Base-by-base conservation (phyloP, 805 yeast genomes). In the Myxozyma lipomycoides region DNA sequence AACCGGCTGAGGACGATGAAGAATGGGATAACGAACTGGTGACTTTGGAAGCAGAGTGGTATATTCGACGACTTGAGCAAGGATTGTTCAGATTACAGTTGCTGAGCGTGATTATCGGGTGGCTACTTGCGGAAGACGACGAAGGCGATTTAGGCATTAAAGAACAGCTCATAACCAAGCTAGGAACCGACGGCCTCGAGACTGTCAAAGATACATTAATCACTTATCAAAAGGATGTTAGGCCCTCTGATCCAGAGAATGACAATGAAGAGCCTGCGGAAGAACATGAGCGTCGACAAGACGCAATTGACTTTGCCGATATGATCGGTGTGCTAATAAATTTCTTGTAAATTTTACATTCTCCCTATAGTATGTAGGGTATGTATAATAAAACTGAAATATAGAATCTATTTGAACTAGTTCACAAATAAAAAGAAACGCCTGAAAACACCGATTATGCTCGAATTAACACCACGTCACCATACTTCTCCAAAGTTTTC, bases 101-200 rank as follows among this genome's bases (percentile, higher is more conserved):
- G 34, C 43, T 59, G 6, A 58, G 52, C 37, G 38, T 41, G 10
- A 41, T 59, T 3, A 21, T 59, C n/a, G 57, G 55, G 1, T 59
- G 62, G 62, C 40, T 59, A 24, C 40, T 49, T 15, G 60, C 56
- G 5, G 62, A 59, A 25, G 62, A 59, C 36, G 55, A 55, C 26
- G 55, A 39, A 21, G 48, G 39, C 32, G 57, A 45, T 41, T 32
- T 55, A 17, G 57, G 56, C 3, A 35, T 56, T 18, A 46, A 46
- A 23, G 37, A 35, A 4, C 17, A 34, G 18, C 34, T 56, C 6
- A 21, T 28, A 9, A 22, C 32, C 4, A 10, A 7, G 6, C 38
- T 55, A 22, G 38, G 40, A 15, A 21, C 40, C 9, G 19, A n/a
- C 22, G 30, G 44, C 3, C 37, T 51, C 3, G 43, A 10, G 15